Percentiles rank a stretch among this genome's conserved stretches.
These are phyloP conservation scores for Neonectria coccinea DNA, from an alignment of 2,329 filamentous ascomycete species.

Conservation along the genomic window DNA sequence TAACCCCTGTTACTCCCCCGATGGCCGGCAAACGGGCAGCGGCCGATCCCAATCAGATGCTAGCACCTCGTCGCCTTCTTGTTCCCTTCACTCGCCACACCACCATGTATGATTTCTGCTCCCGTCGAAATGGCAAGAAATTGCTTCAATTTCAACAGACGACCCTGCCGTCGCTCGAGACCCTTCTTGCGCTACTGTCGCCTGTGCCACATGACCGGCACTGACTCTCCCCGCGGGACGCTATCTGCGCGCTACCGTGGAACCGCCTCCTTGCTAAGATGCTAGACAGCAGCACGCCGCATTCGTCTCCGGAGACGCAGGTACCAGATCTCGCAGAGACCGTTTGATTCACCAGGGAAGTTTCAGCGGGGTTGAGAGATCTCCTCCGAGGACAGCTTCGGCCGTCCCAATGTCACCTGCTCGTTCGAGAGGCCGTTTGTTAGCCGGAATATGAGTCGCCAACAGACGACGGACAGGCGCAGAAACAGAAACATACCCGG, in stretches of 20 bases:
- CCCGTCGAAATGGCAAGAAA: slow-evolving; percentile 18
- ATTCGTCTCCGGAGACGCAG: slow-evolving; percentile 2
- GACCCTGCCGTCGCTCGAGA: neutral
- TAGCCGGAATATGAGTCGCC: slow-evolving; percentile 23
- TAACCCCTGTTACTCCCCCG: slow-evolving; percentile 1
- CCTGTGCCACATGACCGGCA: slow-evolving; percentile 16
- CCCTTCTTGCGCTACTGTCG: slow-evolving; percentile 12
- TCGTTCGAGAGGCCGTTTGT: slow-evolving; percentile 12
- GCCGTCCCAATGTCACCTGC: slow-evolving; percentile 76
- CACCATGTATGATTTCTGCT: neutral
- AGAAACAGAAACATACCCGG: slow-evolving; percentile 61
- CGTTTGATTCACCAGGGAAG: slow-evolving; percentile 70
- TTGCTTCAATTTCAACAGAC: slow-evolving; percentile 26
- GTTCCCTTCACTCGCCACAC: neutral
- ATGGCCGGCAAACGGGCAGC: slow-evolving; percentile 7
- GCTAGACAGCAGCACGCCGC: neutral
- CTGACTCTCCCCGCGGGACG: slow-evolving; percentile 13
- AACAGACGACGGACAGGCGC: neutral
- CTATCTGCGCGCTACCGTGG: slow-evolving; percentile 1
- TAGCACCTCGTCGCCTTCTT: slow-evolving; percentile 8
- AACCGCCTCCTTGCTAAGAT: neutral
- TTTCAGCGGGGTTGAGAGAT: slow-evolving; percentile 72
- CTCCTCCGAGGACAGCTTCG: slow-evolving; percentile 70
- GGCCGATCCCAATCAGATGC: slow-evolving; percentile 23
- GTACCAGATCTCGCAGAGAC: neutral